Evolutionary conservation across 495 filamentous ascomycete species (phyloP).

Genomic region (Wilcoxina mikolae): DNA sequence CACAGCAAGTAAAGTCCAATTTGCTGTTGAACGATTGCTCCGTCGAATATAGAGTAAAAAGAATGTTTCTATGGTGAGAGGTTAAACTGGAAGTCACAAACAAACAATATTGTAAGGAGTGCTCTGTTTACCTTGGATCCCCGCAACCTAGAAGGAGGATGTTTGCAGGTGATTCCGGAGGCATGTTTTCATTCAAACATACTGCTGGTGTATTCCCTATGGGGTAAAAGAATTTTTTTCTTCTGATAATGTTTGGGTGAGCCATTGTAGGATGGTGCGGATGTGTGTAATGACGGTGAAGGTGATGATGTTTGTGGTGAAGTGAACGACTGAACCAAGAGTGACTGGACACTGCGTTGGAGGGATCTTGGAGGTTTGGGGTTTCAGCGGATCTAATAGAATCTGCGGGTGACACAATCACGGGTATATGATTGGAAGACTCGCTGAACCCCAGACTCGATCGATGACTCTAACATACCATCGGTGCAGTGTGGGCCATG

Average conservation of each 20-base stretch:
- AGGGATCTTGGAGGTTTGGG: too few species aligned
- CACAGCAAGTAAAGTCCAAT: constrained; percentile 37
- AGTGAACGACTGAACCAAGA: too few species aligned
- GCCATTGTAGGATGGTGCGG: constrained; percentile 11
- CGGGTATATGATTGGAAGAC: too few species aligned
- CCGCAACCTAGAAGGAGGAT: constrained; percentile 42
- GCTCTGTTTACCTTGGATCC: constrained; percentile 35
- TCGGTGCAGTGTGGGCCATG: too few species aligned
- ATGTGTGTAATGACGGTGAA: too few species aligned
- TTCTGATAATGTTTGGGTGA: constrained; percentile 11
- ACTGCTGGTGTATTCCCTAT: constrained; percentile 40
- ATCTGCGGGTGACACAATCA: too few species aligned
- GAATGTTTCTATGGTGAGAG: constrained; percentile 17
- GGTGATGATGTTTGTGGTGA: too few species aligned
- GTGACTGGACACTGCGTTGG: too few species aligned
- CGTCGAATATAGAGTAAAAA: constrained; percentile 13
- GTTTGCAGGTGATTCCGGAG: constrained; percentile 34
- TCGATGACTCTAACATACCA: too few species aligned
- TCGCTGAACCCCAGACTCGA: too few species aligned
- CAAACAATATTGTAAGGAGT: constrained; percentile 35
- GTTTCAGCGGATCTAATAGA: too few species aligned
- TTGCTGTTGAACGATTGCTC: neutral
- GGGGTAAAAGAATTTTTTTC: constrained; percentile 32
- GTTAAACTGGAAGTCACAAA: neutral
- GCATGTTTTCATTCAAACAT: constrained; percentile 35